A percentile compares a stretch with the other conserved stretches of the same genome.
phyloP scores from a whole-genome alignment of 1,139 yeast genomes.

The Debaryomyces singareniensis region DNA sequence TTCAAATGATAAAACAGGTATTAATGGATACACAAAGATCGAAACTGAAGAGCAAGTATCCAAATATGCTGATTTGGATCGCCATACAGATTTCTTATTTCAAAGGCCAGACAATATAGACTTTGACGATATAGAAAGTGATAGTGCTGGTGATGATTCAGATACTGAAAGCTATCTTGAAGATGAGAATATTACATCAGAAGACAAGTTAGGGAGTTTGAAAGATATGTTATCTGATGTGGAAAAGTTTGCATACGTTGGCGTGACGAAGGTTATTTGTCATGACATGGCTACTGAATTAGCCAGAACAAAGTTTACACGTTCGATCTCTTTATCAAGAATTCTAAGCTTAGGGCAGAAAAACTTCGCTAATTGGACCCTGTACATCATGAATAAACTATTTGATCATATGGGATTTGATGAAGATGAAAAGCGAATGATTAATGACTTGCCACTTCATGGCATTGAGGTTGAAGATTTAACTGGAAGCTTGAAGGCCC shows the following conservation, averaged over 20 bases:
- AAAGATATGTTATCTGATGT: constrained; percentile 74
- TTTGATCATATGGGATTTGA: constrained; percentile 76
- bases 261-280: constrained; percentile 67
- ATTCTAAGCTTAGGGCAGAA: constrained; percentile 66
- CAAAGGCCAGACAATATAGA: constrained; percentile 14
- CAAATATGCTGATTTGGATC: constrained; percentile 66
- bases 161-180: constrained; percentile 20
- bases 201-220: constrained; percentile 70
- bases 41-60: constrained; percentile 86
- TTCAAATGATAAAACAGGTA: constrained; percentile 15
- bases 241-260: constrained; percentile 90
- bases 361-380: constrained; percentile 82
- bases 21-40: constrained; percentile 77
- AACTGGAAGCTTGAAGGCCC: constrained; percentile 47
- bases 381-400: constrained; percentile 60
- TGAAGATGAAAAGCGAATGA: constrained; percentile 77
- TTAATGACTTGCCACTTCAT: constrained; percentile 78
- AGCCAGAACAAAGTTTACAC: constrained; percentile 52
- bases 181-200: constrained; percentile 39
- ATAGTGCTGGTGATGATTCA: constrained; percentile 11
- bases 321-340: constrained; percentile 49
- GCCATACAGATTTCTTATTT: constrained; percentile 79
- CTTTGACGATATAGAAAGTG: constrained; percentile 5
- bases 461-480: constrained; percentile 75
- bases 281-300: constrained; percentile 79